Percentiles rank a stretch among this genome's conserved stretches.
phyloP scores from a whole-genome alignment of 2,329 filamentous ascomycete genomes.

The Sclerotinia trifoliorum region DNA sequence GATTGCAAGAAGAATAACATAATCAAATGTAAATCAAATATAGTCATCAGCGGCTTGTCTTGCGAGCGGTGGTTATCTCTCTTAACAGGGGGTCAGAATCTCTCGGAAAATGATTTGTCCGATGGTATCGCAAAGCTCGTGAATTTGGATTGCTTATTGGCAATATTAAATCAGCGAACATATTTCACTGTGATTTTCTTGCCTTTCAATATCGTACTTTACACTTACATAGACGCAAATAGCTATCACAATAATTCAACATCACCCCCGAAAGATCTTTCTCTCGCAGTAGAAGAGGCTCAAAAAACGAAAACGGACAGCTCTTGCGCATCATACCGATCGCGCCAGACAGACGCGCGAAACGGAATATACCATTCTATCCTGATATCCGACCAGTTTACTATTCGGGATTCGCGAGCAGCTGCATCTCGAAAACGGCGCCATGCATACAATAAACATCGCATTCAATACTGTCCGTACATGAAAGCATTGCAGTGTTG shows the following conservation, averaged over 20 bases:
- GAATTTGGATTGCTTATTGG: background rate
- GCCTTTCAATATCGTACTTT: background rate
- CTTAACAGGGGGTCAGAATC: background rate
- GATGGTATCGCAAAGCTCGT: background rate
- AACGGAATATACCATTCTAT: background rate
- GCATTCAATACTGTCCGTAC: background rate
- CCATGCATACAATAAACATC: background rate
- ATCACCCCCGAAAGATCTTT: background rate
- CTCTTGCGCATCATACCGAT: background rate
- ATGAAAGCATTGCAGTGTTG: background rate
- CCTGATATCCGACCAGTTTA: background rate
- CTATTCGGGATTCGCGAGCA: background rate
- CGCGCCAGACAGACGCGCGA: background rate
- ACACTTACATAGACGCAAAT: background rate
- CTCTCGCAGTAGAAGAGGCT: background rate
- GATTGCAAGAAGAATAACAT: background rate
- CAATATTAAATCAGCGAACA: background rate
- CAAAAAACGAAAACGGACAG: background rate
- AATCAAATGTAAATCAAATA: background rate
- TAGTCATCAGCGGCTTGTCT: background rate
- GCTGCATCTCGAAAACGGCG: background rate
- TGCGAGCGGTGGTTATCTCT: background rate
- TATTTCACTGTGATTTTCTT: background rate
- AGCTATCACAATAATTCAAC: background rate
- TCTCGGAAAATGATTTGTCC: constrained; percentile 14